Evolutionary conservation across 306 rosid species (phyloP).

Genomic region (Bauhinia variegata): DNA sequence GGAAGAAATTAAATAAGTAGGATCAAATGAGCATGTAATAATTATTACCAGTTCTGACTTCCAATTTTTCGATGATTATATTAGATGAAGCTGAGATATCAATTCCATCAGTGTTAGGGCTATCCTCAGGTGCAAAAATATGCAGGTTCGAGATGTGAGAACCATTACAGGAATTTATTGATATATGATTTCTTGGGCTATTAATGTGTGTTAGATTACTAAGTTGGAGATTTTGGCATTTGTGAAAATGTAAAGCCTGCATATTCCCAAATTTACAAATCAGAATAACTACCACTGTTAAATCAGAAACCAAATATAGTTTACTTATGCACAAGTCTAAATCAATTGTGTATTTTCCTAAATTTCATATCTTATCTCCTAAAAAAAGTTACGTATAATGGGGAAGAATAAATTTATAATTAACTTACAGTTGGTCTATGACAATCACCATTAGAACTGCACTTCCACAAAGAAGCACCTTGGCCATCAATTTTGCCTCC

Average conservation of each 20-base stretch:
- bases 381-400: too few relatives aligned
- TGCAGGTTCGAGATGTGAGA: neutral
- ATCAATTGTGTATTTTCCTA: too few relatives aligned
- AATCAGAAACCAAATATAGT: too few relatives aligned
- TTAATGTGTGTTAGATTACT: too few relatives aligned
- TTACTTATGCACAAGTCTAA: too few relatives aligned
- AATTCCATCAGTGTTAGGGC: constrained; percentile 47
- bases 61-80: neutral
- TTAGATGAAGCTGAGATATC: constrained; percentile 20
- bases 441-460: neutral
- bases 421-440: constrained; percentile 40
- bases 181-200: constrained; percentile 16
- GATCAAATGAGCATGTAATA: too few relatives aligned
- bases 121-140: constrained; percentile 31
- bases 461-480: constrained; percentile 60
- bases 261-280: too few relatives aligned
- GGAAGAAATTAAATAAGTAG: neutral
- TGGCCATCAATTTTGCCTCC: constrained; percentile 54
- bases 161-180: neutral
- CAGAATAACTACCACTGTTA: neutral
- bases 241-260: too few relatives aligned
- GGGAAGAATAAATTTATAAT: too few relatives aligned
- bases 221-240: too few relatives aligned
- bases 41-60: constrained; percentile 26
- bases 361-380: too few relatives aligned